Base-by-base conservation (phyloP, 1,139 yeast genomes). In the Scheffersomyces parashehatae region DNA sequence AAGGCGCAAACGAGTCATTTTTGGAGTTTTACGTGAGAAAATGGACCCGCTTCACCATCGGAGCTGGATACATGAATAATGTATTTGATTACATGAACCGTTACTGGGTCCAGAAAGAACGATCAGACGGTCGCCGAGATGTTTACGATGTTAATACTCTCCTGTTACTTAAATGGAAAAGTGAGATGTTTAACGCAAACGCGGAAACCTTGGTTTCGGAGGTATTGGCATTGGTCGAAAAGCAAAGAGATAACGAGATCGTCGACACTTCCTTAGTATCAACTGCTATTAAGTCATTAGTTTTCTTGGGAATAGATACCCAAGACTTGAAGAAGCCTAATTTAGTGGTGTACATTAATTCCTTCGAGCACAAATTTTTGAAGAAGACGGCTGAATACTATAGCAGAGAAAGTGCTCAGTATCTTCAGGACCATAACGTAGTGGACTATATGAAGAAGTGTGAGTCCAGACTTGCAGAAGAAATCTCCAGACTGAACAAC, bases 91-190 rank as follows among this genome's bases (percentile, higher is more conserved):
- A 95, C 65, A 83, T 95, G 80, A 95, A 95, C 65, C 80, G 98
- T 51, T 93, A 93, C 67, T 95, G 99, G 99, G 97, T 95, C 39
- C 89, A 87, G 58, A 90, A 95, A 61, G 98, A 93, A 65, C 79
- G 98, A 58, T 88, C 91, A 36, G 98, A 93, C 61, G 98, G 98
- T n/a, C 82, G 89, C 57, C 79, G 91, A 52, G 90, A 89, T 56
- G 83, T 93, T 39, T 89, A 84, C 63, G 99, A 95, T 64, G 95
- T 95, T 32, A 85, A 88, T 59, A 90, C 97, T 1, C 73, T 93
- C 53, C 86, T 96, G 43, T 71, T 93, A 47, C 77, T 90, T 51
- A 85, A 89, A 42, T 95, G 99, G 99, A 85, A 88, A 58, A 81
- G 82, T 48, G 82, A 83, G 50, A 78, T 93, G 80, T 93, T 93